Percentiles rank a stretch among this genome's conserved stretches.
These are phyloP conservation scores for Lachancea sp. DNA, from an alignment of 805 yeast genomes.

Conservation along the genomic window DNA sequence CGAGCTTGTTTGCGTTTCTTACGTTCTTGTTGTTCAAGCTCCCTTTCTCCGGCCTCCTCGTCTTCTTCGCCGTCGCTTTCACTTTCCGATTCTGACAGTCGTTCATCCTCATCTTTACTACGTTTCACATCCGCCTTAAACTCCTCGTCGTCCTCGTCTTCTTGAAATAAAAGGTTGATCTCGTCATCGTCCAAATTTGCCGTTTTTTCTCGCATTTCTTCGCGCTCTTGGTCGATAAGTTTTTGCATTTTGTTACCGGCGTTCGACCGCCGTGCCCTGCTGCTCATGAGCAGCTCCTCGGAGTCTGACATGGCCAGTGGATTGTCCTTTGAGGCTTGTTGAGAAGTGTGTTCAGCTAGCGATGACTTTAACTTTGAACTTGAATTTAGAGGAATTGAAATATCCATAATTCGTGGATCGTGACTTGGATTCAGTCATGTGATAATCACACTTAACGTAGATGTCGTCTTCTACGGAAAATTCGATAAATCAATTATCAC, in stretches of 20 bases:
- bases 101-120: slow-evolving; percentile 31
- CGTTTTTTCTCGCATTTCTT: slow-evolving; percentile 33
- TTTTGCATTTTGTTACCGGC: slow-evolving; percentile 83
- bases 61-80: slow-evolving; percentile 26
- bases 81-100: slow-evolving; percentile 28
- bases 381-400: too few relatives aligned
- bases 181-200: slow-evolving; percentile 57
- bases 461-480: too few relatives aligned
- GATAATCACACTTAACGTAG: too few relatives aligned
- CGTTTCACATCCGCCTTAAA: slow-evolving; percentile 30
- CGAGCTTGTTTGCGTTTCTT: slow-evolving; percentile 9
- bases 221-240: slow-evolving; percentile 58
- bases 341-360: too few relatives aligned
- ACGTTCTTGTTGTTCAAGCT: slow-evolving; percentile 11
- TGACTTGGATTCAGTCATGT: too few relatives aligned
- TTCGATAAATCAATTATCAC: too few relatives aligned
- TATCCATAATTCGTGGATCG: too few relatives aligned
- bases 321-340: not conserved
- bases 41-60: slow-evolving; percentile 22
- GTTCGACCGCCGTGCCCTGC: slow-evolving; percentile 73
- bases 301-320: slow-evolving; percentile 5
- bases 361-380: too few relatives aligned
- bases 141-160: slow-evolving; percentile 50
- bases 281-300: slow-evolving; percentile 45
- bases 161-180: slow-evolving; percentile 63